phyloP scores from a whole-genome alignment of 2,329 filamentous ascomycete genomes.

The Tolypocladium ovalisporum region DNA sequence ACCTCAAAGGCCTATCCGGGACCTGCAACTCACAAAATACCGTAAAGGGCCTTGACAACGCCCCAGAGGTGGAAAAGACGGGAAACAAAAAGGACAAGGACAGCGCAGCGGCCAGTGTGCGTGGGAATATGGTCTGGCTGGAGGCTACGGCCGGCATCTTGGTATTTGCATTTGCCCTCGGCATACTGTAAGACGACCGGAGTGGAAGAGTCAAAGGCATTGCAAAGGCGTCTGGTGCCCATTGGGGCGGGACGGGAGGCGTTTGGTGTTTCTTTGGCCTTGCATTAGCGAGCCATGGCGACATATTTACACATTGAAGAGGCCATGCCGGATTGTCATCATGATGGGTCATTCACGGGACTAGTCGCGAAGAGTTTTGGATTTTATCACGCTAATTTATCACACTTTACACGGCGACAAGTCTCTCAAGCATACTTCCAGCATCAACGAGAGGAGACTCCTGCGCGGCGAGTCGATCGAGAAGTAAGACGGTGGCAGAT shows the following conservation, averaged over 20 bases:
- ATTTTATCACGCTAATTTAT: too few species aligned
- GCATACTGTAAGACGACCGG: not conserved
- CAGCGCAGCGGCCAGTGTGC: not conserved
- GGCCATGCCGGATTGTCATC: too few species aligned
- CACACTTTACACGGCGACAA: too few species aligned
- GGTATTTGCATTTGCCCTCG: not conserved
- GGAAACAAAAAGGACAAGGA: not conserved
- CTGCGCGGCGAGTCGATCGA: too few species aligned
- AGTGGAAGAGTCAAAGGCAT: not conserved
- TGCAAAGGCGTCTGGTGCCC: not conserved
- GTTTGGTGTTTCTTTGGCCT: not conserved
- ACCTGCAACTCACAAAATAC: slow-evolving; percentile 4
- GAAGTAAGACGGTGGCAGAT: too few species aligned
- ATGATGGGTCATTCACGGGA: too few species aligned
- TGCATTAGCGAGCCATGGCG: not conserved
- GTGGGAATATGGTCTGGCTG: not conserved
- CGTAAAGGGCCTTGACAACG: not conserved
- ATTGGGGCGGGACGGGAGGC: not conserved
- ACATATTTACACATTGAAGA: not conserved
- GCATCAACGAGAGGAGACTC: too few species aligned
- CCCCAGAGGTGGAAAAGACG: not conserved
- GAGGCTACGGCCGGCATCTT: not conserved
- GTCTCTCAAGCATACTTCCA: too few species aligned
- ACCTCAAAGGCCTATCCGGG: slow-evolving; percentile 8
- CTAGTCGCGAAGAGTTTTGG: too few species aligned